phyloP scores from a whole-genome alignment of 139 green algal species.

The Chlorella ohadii region DNA sequence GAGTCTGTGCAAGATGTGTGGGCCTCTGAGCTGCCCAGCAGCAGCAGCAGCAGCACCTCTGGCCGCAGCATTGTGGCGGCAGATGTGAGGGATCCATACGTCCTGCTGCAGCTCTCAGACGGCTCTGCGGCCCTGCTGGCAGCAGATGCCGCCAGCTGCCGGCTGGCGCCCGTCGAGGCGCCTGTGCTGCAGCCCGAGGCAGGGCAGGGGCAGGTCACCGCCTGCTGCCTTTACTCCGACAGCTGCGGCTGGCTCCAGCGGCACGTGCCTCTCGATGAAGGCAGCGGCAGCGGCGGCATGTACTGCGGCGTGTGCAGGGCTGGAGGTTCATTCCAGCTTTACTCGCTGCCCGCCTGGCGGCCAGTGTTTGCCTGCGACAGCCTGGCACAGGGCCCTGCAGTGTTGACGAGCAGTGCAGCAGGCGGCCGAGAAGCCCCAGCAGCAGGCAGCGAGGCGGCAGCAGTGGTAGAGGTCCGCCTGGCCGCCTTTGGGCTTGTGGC shows the following conservation, averaged over 20 bases:
- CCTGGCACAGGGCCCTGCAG: conserved; percentile 35
- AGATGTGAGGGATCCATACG: conserved; percentile 66
- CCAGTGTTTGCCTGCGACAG: conserved; percentile 43
- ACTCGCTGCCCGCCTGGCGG: conserved; percentile 59
- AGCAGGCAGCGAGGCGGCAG: not conserved
- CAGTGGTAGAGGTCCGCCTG: conserved; percentile 53
- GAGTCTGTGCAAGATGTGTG: conserved; percentile 56
- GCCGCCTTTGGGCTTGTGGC: conserved; percentile 47
- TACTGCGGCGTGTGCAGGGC: conserved; percentile 44
- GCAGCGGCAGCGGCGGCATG: not conserved
- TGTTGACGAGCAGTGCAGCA: conserved; percentile 20
- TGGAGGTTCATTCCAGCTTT: conserved; percentile 62
- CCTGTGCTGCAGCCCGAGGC: not conserved
- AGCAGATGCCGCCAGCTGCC: not conserved
- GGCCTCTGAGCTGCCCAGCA: conserved; percentile 45
- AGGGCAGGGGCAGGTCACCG: conserved; percentile 29
- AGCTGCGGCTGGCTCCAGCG: conserved; percentile 57
- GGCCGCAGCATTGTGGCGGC: conserved; percentile 54
- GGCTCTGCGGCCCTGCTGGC: conserved; percentile 57
- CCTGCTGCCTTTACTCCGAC: conserved; percentile 66
- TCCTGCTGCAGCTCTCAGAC: conserved; percentile 70
- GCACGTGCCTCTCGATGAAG: not conserved
- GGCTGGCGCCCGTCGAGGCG: conserved; percentile 22
- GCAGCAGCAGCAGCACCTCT: not conserved
- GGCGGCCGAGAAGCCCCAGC: not conserved